phyloP scores from a whole-genome alignment of 2,329 filamentous ascomycete genomes.

The Aspergillus nomiae region DNA sequence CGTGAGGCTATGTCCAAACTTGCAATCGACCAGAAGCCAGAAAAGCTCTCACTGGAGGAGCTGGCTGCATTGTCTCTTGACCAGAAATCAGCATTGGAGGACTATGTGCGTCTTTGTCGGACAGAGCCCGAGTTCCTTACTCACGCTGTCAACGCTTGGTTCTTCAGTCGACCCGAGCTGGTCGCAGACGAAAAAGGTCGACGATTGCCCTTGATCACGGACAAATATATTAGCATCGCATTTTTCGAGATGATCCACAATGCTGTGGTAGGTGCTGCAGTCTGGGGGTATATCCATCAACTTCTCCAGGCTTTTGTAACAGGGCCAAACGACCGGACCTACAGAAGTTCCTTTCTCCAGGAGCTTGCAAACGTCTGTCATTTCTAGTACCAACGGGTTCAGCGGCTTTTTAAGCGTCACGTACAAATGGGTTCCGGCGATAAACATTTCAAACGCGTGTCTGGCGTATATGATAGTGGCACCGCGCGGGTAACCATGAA shows the following conservation, averaged over 20 bases:
- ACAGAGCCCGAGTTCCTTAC: slow-evolving; percentile 17
- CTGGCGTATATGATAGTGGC: slow-evolving; percentile 35
- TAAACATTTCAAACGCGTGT: slow-evolving; percentile 48
- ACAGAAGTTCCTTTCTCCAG: slow-evolving; percentile 43
- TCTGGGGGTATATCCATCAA: slow-evolving; percentile 45
- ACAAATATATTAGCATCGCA: slow-evolving; percentile 46
- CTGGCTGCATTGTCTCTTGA: slow-evolving; percentile 35
- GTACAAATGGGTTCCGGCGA: slow-evolving; percentile 38
- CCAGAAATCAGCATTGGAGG: slow-evolving; percentile 37
- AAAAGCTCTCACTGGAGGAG: slow-evolving; percentile 35
- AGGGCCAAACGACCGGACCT: slow-evolving; percentile 28
- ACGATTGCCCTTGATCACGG: slow-evolving; percentile 38
- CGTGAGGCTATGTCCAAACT: slow-evolving; percentile 37
- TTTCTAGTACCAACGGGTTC: slow-evolving; percentile 46
- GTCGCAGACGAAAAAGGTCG: slow-evolving; percentile 51
- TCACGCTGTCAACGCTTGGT: slow-evolving; percentile 16
- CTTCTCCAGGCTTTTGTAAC: slow-evolving; percentile 39
- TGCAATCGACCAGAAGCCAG: slow-evolving; percentile 23
- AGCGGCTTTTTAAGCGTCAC: slow-evolving; percentile 45
- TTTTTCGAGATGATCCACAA: slow-evolving; percentile 47
- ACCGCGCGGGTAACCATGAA: slow-evolving; percentile 45
- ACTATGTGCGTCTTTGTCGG: slow-evolving; percentile 35
- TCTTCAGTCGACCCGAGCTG: slow-evolving; percentile 25
- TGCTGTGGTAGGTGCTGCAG: slow-evolving; percentile 36
- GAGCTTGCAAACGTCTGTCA: slow-evolving; percentile 51